Evolutionary conservation across 2,329 filamentous ascomycete genomes (phyloP).

Genomic region (Pestalotiopsis sp.): DNA sequence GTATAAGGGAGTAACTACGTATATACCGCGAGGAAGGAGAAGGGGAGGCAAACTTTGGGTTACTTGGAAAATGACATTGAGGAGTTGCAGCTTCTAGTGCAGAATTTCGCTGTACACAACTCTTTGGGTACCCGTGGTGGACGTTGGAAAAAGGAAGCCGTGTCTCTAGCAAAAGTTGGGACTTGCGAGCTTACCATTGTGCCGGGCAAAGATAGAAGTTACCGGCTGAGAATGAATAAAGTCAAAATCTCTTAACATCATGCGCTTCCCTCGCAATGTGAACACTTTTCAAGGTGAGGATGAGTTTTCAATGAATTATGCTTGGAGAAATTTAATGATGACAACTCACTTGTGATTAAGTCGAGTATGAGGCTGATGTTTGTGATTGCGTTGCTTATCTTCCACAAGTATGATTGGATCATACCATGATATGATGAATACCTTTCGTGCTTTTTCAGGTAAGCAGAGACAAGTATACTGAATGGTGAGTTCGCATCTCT

Average conservation of each 20-base stretch:
- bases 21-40: background rate
- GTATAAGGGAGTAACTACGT: background rate
- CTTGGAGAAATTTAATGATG: too few species aligned
- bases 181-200: background rate
- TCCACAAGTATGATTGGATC: too few species aligned
- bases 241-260: background rate
- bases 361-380: too few species aligned
- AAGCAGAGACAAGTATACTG: background rate
- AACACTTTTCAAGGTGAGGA: too few species aligned
- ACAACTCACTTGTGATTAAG: too few species aligned
- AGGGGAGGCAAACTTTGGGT: background rate
- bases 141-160: background rate
- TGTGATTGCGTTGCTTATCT: too few species aligned
- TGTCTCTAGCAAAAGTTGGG: background rate
- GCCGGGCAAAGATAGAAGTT: background rate
- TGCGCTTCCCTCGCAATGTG: too few species aligned
- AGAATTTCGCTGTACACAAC: background rate
- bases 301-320: too few species aligned
- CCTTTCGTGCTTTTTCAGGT: background rate
- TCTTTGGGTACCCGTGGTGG: background rate
- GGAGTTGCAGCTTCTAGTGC: background rate
- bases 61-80: background rate
- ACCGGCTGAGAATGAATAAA: background rate
- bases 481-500: background rate
- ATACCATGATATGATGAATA: background rate